Evolutionary conservation across 495 filamentous ascomycete genomes (phyloP).

Genomic region (Glarea lozoyensis): DNA sequence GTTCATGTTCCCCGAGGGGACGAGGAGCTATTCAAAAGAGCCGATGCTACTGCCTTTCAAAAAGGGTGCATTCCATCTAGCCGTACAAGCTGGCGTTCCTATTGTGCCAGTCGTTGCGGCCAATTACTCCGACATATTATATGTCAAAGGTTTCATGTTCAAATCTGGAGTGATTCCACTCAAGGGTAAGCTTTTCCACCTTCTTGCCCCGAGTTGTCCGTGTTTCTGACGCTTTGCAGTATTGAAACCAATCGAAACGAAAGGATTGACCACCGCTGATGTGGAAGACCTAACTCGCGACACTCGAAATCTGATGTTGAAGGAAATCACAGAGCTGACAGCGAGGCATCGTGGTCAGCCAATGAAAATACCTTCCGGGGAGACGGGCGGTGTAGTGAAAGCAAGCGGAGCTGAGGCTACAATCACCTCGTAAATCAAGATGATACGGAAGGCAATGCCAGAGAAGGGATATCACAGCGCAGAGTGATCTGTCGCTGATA

Average conservation of each 20-base stretch:
- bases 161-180: conserved; percentile 67
- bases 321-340: conserved; percentile 58
- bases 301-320: conserved; percentile 72
- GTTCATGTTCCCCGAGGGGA: conserved; percentile 92
- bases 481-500: too few species aligned
- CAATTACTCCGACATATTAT: conserved; percentile 82
- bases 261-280: conserved; percentile 64
- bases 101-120: conserved; percentile 81
- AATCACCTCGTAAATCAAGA: too few species aligned
- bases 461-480: too few species aligned
- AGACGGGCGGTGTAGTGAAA: conserved; percentile 21
- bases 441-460: too few species aligned
- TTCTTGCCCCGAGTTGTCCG: background rate
- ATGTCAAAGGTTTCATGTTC: conserved; percentile 60
- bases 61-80: conserved; percentile 96
- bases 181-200: conserved; percentile 49
- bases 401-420: conserved; percentile 27
- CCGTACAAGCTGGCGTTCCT: conserved; percentile 85
- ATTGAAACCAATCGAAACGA: conserved; percentile 78
- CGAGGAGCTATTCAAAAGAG: conserved; percentile 75
- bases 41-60: conserved; percentile 85
- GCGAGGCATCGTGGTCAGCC: conserved; percentile 28
- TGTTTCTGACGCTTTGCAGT: conserved; percentile 36
- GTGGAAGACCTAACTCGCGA: conserved; percentile 68
- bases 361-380: conserved; percentile 19